These are phyloP conservation scores for Ceratocystis smalleyi DNA, from an alignment of 2,329 filamentous ascomycete genomes.

Conservation along the genomic window DNA sequence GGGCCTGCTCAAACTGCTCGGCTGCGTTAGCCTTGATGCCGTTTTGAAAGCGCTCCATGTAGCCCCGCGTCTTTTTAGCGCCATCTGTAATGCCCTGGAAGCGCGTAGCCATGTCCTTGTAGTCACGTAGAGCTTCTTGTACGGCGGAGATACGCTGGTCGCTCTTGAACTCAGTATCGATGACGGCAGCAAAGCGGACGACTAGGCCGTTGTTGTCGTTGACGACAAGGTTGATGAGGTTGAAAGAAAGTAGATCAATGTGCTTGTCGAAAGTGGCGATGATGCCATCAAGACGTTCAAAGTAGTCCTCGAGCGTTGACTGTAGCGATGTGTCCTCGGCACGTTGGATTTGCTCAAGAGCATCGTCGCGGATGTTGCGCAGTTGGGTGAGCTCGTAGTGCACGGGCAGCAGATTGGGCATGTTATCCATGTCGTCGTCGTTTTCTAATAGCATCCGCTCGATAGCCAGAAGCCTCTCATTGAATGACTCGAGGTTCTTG, in stretches of 20 bases:
- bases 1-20: conserved; percentile 55
- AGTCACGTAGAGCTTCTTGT: conserved; percentile 87
- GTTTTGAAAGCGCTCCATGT: conserved; percentile 88
- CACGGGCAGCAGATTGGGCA: conserved; percentile 76
- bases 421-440: conserved; percentile 71
- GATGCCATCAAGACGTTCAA: conserved; percentile 67
- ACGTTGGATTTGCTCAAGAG: conserved; percentile 85
- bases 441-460: conserved; percentile 70
- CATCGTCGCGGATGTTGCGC: conserved; percentile 86
- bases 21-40: conserved; percentile 60
- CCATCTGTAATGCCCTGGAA: conserved; percentile 94
- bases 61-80: conserved; percentile 79
- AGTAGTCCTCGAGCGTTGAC: conserved; percentile 77
- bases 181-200: conserved; percentile 77
- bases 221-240: conserved; percentile 74
- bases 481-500: conserved; percentile 74
- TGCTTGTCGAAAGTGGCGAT: conserved; percentile 95
- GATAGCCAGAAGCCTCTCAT: conserved; percentile 57
- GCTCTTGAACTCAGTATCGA: conserved; percentile 92
- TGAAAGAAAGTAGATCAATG: conserved; percentile 73
- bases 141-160: conserved; percentile 81
- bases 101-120: conserved; percentile 80
- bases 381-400: conserved; percentile 88
- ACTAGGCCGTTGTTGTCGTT: conserved; percentile 78
- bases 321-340: conserved; percentile 59